Evolutionary conservation across 208 protist species (phyloP), one percentile per base, ranked within the genome.

Genomic region (Leishmania tarentolae): DNA sequence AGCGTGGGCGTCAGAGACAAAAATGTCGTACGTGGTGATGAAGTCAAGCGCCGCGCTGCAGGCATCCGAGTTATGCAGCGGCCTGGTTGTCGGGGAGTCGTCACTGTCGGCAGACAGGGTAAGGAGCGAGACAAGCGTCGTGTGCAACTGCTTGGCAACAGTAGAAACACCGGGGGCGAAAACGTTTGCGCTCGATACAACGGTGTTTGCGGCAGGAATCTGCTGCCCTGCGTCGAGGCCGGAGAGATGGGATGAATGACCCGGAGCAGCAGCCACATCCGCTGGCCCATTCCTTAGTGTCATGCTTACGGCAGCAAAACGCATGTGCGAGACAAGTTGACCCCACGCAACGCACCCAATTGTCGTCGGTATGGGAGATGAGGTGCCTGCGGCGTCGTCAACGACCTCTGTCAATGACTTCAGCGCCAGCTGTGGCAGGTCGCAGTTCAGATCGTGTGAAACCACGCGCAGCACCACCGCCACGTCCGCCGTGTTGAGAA

Each of bases 1-100:
- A 70, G 66, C 31, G 80, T 71, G 73, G n/a, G 76, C 40, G 17
- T 24, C 44, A 42, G 79, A 66, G 17, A 75, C 74, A 61, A 56
- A 61, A 2, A 80, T 68, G 74, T 86, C 82, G 44, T 83, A 80
- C 37, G 73, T 66, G 56, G 83, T 68, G 75, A 82, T 73, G 76
- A 90, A 86, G 52, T 87, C 83, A 56, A 94, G 71, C 56, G 86
- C 86, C 47, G 83, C 88, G 79, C 83, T 87, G 75, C 85, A 88
- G 44, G 87, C 87, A 28, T 90, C 90, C 6, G 88, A 87, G 80
- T 87, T 94, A 19, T 68, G 69, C 70, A 50, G 75, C 75, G 85
- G 75, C 2, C 68, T 61, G 37, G 19, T 11, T 35, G 37, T 53
- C 75, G 28, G 4, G 68, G 35, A 56, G 78, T 37, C 37, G 59